Percentiles rank a stretch among this genome's conserved stretches.
phyloP scores from a whole-genome alignment of 441 rosid genomes.

The Eugenia klotzschiana region DNA sequence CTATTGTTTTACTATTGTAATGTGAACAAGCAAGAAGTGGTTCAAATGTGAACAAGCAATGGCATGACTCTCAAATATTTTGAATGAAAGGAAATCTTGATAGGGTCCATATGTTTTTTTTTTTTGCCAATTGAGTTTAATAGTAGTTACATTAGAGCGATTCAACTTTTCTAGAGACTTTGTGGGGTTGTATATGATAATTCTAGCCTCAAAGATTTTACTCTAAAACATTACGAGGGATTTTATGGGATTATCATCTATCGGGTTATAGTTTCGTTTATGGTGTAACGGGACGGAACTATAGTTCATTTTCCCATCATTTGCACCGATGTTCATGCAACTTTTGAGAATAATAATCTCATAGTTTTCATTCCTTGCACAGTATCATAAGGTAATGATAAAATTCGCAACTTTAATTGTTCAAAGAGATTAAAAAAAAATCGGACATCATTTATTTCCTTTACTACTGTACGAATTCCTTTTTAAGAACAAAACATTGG shows the following conservation, averaged over 20 bases:
- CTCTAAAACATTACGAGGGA: background rate
- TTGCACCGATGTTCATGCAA: background rate
- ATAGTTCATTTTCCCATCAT: background rate
- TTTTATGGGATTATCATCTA: background rate
- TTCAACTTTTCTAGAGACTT: no score
- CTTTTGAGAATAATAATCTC: background rate
- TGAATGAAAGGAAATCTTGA: no score
- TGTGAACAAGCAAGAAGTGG: background rate
- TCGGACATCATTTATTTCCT: no score
- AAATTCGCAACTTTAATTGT: background rate
- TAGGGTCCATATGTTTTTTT: no score
- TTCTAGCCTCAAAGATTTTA: background rate
- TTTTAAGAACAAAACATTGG: no score
- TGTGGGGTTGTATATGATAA: no score
- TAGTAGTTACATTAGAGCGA: no score
- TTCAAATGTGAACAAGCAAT: background rate
- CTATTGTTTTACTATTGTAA: background rate
- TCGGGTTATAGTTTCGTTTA: background rate
- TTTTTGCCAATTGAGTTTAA: no score
- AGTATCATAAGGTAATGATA: background rate
- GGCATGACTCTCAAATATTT: background rate
- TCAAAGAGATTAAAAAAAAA: background rate
- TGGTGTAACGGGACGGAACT: background rate
- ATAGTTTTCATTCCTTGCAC: background rate
- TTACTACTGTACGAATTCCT: no score